A percentile compares a stretch with the other conserved stretches of the same genome.
Evolutionary conservation across 257 asterid genomes (phyloP).

Genomic region (Rhazya stricta): DNA sequence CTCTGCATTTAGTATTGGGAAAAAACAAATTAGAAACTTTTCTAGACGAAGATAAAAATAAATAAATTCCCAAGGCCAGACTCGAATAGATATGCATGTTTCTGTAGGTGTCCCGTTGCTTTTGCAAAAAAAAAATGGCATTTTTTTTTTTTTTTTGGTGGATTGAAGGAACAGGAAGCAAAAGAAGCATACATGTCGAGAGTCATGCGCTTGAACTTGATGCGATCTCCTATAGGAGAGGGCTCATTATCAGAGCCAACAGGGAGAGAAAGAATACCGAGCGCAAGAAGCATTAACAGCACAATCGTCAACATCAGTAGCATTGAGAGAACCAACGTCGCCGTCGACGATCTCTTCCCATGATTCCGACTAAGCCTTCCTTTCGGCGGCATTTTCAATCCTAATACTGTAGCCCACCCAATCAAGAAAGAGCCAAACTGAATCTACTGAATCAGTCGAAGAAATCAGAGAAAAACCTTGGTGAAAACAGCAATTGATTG

Average conservation of each 20-base stretch:
- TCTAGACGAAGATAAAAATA: background rate
- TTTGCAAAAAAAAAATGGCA: background rate
- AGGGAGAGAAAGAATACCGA: slow-evolving; percentile 79
- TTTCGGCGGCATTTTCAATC: slow-evolving; percentile 41
- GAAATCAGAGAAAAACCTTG: background rate
- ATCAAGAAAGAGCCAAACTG: background rate
- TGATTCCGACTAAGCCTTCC: slow-evolving; percentile 57
- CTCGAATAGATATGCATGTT: background rate
- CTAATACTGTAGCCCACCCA: background rate
- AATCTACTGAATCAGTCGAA: background rate
- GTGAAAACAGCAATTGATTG: background rate
- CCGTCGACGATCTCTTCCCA: slow-evolving; percentile 63
- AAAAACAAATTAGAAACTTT: background rate
- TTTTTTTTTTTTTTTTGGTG: background rate
- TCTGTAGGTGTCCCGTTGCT: background rate
- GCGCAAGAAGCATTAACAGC: slow-evolving; percentile 70
- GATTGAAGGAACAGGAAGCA: background rate
- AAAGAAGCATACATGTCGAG: slow-evolving; percentile 35
- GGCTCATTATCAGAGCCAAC: slow-evolving; percentile 45
- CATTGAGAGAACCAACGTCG: slow-evolving; percentile 57
- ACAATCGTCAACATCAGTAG: slow-evolving; percentile 71
- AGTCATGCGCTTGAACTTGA: slow-evolving; percentile 59
- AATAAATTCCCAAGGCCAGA: background rate
- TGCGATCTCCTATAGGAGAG: slow-evolving; percentile 31
- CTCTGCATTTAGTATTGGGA: slow-evolving; percentile 6